These are phyloP conservation scores for Beta corolliflora DNA, from an alignment of 179 eudicot genomes.

Conservation along the genomic window DNA sequence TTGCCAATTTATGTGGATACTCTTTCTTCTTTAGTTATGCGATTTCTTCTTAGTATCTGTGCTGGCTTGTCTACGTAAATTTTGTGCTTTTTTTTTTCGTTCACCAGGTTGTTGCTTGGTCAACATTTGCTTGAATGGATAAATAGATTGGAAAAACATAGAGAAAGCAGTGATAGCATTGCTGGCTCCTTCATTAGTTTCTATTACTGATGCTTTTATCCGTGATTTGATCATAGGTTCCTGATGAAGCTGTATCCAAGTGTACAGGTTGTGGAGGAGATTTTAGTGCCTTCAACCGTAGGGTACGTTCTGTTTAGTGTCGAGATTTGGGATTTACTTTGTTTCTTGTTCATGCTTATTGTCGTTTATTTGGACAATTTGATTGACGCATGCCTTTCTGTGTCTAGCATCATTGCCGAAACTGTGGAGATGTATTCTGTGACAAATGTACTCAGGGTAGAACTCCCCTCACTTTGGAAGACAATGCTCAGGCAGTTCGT, in stretches of 20 bases:
- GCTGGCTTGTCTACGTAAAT: not conserved
- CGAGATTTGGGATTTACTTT: slow-evolving; percentile 10
- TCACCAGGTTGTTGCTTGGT: not conserved
- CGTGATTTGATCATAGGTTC: slow-evolving; percentile 45
- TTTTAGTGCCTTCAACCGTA: slow-evolving; percentile 79
- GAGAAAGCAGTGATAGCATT: not conserved
- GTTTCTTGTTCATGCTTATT: slow-evolving; percentile 4
- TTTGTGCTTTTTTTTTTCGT: not conserved
- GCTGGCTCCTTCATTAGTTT: not conserved
- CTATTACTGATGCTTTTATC: no score
- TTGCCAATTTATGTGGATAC: not conserved
- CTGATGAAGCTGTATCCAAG: slow-evolving; percentile 87
- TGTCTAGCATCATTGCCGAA: slow-evolving; percentile 87
- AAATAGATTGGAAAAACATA: not conserved
- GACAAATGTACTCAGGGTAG: slow-evolving; percentile 98
- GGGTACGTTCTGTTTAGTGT: slow-evolving; percentile 44
- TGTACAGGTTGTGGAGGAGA: slow-evolving; percentile 75
- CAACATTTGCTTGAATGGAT: not conserved
- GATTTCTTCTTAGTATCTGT: not conserved
- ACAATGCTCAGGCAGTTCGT: slow-evolving; percentile 72
- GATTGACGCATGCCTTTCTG: slow-evolving; percentile 16
- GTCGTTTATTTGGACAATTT: not conserved
- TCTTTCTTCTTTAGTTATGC: not conserved
- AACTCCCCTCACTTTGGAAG: slow-evolving; percentile 77
- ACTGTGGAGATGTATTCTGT: slow-evolving; percentile 92